phyloP scores from a whole-genome alignment of 2,329 filamentous ascomycete species.

The Exophiala xenobiotica region DNA sequence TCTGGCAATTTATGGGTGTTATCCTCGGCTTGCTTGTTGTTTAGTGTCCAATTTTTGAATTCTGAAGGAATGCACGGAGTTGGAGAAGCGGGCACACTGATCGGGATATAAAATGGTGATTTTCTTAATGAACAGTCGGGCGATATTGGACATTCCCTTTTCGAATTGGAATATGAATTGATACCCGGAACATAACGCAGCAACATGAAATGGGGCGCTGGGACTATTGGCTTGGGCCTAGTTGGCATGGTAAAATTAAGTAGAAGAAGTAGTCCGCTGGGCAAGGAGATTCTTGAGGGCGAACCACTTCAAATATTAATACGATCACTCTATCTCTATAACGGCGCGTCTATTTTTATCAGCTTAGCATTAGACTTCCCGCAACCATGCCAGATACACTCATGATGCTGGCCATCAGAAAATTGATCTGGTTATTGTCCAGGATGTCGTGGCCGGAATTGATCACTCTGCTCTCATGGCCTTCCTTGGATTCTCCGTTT shows the following conservation, averaged over 20 bases:
- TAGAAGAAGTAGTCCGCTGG: no score
- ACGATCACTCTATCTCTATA: no score
- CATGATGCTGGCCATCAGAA: conserved; percentile 82
- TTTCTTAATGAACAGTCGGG: background rate
- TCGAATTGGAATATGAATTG: background rate
- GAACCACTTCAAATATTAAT: background rate
- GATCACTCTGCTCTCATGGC: conserved; percentile 59
- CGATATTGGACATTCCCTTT: background rate
- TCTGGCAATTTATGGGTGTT: background rate
- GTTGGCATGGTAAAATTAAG: no score
- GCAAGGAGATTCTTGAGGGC: no score
- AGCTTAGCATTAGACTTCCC: conserved; percentile 32
- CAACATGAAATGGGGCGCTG: no score
- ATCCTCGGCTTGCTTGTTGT: background rate
- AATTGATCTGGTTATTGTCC: conserved; percentile 95
- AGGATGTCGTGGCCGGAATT: conserved; percentile 72
- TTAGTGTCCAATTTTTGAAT: background rate
- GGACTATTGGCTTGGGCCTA: no score
- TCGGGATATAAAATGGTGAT: background rate
- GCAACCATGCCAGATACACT: conserved; percentile 73
- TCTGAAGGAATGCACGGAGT: background rate
- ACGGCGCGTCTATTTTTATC: no score
- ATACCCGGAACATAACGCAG: no score
- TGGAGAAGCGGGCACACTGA: background rate
- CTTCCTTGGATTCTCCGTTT: conserved; percentile 1